Conservation (phyloP, 1,139 yeast genomes). For the Diutina mesorugosa region DNA sequence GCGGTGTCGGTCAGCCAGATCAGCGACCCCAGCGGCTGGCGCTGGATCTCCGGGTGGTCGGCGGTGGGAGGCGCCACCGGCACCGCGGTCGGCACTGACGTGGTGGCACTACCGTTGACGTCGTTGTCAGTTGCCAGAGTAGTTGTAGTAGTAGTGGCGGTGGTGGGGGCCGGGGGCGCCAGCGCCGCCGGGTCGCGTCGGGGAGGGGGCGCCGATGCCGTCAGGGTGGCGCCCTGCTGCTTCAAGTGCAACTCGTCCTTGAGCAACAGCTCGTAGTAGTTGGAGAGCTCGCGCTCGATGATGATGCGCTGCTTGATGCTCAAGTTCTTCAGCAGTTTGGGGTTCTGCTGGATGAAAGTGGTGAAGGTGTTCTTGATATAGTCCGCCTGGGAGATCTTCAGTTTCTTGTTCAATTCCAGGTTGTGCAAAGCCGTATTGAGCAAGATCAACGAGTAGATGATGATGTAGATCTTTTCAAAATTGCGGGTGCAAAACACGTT, state of each 20-base stretch:
- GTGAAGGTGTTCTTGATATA: slow-evolving; percentile 45
- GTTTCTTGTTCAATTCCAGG: slow-evolving; percentile 25
- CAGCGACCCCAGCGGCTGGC: slow-evolving; percentile 22
- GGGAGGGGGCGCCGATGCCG: not conserved
- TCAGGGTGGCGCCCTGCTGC: slow-evolving; percentile 9
- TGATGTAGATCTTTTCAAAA: slow-evolving; percentile 55
- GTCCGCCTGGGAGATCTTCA: slow-evolving; percentile 31
- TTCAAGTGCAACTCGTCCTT: slow-evolving; percentile 29
- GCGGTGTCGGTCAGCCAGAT: slow-evolving; percentile 27
- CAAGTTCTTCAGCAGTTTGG: slow-evolving; percentile 16
- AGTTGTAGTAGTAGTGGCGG: not conserved
- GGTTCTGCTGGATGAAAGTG: slow-evolving; percentile 26
- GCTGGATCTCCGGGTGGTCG: slow-evolving; percentile 10
- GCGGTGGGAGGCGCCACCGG: slow-evolving; percentile 3
- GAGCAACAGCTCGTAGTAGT: slow-evolving; percentile 27
- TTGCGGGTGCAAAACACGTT: slow-evolving; percentile 38
- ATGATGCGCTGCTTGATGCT: slow-evolving; percentile 26
- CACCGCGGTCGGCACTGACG: not conserved
- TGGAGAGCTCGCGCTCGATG: slow-evolving; percentile 31
- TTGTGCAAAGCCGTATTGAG: slow-evolving; percentile 62
- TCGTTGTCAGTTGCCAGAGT: slow-evolving; percentile 3
- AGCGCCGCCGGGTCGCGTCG: not conserved
- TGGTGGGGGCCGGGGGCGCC: slow-evolving; percentile 2
- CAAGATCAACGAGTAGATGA: slow-evolving; percentile 61
- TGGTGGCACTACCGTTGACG: slow-evolving; percentile 1